These are phyloP conservation scores for Psilocybe sp. DNA, from an alignment of 768 basidiomycete genomes.

Conservation along the genomic window DNA sequence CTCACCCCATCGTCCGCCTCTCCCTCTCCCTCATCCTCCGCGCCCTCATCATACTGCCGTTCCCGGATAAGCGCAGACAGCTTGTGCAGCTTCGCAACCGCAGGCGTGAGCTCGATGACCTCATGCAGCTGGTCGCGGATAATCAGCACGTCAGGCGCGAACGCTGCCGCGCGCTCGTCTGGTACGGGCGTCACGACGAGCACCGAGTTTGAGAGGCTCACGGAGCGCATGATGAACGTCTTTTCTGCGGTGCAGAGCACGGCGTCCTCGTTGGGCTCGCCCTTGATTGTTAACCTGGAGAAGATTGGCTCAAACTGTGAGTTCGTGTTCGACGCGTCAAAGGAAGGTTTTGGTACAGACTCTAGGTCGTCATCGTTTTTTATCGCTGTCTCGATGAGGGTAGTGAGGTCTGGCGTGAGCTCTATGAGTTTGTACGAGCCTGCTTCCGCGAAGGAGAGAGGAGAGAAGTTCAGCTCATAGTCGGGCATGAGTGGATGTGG, in stretches of 20 bases:
- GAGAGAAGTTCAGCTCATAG: conserved; percentile 51
- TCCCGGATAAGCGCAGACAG: conserved; percentile 60
- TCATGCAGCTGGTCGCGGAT: conserved; percentile 82
- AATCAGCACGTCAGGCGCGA: conserved; percentile 45
- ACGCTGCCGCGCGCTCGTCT: conserved; percentile 25
- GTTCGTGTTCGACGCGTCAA: conserved; percentile 30
- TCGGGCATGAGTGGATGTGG: conserved; percentile 35
- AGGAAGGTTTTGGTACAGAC: conserved; percentile 5
- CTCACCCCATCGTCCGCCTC: conserved; percentile 20
- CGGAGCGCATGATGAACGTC: conserved; percentile 82
- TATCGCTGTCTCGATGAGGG: conserved; percentile 53
- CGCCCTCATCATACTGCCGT: conserved; percentile 69
- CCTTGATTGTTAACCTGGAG: conserved; percentile 54
- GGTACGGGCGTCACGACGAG: conserved; percentile 62
- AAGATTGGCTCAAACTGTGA: conserved; percentile 29
- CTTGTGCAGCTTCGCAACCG: conserved; percentile 75
- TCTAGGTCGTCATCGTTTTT: conserved; percentile 24
- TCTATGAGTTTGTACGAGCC: conserved; percentile 71
- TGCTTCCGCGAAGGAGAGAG: conserved; percentile 41
- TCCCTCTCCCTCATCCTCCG: conserved; percentile 62
- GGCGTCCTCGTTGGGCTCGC: conserved; percentile 77
- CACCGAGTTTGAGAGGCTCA: conserved; percentile 86
- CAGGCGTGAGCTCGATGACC: conserved; percentile 76
- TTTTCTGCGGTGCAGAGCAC: conserved; percentile 81
- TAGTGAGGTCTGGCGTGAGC: conserved; percentile 66